Evolutionary conservation across 2,329 filamentous ascomycete genomes (phyloP).

Genomic region (Elsinoe necatrix): DNA sequence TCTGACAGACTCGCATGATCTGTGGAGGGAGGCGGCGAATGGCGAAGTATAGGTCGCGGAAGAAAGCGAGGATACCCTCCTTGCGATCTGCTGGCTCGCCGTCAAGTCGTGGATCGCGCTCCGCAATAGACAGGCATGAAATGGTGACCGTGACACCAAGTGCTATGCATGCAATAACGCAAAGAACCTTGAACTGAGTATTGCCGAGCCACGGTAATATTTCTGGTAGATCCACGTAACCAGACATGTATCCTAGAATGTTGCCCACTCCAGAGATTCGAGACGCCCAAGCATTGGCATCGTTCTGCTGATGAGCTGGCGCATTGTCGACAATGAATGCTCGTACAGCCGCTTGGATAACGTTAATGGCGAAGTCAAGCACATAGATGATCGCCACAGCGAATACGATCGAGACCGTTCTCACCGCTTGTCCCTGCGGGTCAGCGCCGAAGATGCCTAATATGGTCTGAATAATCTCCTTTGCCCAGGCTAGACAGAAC

Average conservation of each 20-base stretch:
- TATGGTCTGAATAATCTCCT: conserved; percentile 53
- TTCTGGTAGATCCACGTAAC: conserved; percentile 69
- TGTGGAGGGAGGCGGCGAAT: conserved; percentile 73
- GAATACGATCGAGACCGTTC: conserved; percentile 60
- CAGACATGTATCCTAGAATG: conserved; percentile 81
- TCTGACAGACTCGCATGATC: conserved; percentile 65
- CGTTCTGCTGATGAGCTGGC: conserved; percentile 85
- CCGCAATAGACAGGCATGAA: conserved; percentile 60
- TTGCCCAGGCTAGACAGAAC: conserved; percentile 43
- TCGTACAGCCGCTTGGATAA: conserved; percentile 82
- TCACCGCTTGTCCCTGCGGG: conserved; percentile 55
- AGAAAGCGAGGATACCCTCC: conserved; percentile 67
- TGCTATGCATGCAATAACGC: conserved; percentile 69
- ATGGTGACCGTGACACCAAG: conserved; percentile 62
- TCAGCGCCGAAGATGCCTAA: conserved; percentile 61
- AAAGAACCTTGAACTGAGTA: conserved; percentile 89
- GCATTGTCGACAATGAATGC: conserved; percentile 92
- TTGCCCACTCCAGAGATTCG: conserved; percentile 80
- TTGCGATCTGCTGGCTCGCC: conserved; percentile 52
- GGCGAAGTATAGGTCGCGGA: conserved; percentile 65
- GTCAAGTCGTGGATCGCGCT: conserved; percentile 72
- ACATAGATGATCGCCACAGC: conserved; percentile 84
- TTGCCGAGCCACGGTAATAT: conserved; percentile 72
- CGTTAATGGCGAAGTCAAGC: conserved; percentile 91
- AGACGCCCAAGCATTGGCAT: conserved; percentile 90